Percentiles rank a stretch among this genome's conserved stretches.
Evolutionary conservation across 441 rosid species (phyloP).

Genomic region (Gossypium gossypioides): DNA sequence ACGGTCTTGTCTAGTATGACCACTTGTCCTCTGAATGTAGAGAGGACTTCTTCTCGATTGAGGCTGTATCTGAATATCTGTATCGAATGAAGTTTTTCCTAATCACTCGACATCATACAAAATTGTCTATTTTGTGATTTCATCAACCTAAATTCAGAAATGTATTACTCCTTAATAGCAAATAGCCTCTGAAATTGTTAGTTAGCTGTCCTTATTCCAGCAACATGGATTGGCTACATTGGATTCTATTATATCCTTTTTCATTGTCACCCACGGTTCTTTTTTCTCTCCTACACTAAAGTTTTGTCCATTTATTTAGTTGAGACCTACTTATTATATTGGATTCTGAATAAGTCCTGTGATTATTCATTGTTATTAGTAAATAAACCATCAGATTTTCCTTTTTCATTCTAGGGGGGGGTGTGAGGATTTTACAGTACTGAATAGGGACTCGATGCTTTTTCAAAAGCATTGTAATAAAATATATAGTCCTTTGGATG

Average conservation of each 20-base stretch:
- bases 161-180: neutral
- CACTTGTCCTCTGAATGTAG: slow-evolving; percentile 14
- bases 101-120: neutral
- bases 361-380: neutral
- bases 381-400: neutral
- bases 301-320: neutral
- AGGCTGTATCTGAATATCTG: slow-evolving; percentile 10
- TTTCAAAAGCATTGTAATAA: neutral
- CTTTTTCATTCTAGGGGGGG: neutral
- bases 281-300: neutral
- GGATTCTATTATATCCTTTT: neutral
- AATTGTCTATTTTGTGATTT: slow-evolving; percentile 5
- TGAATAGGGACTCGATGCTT: neutral
- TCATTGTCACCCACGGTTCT: neutral
- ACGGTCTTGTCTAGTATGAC: neutral
- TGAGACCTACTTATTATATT: neutral
- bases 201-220: neutral
- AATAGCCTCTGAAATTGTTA: neutral
- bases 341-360: neutral
- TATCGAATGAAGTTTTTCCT: slow-evolving; percentile 11
- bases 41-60: slow-evolving; percentile 18
- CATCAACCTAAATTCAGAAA: slow-evolving; percentile 1
- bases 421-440: neutral
- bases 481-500: neutral
- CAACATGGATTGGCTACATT: neutral